These are phyloP conservation scores for Ophiosphaerella narmari DNA, from an alignment of 2,329 filamentous ascomycete species.

Conservation along the genomic window DNA sequence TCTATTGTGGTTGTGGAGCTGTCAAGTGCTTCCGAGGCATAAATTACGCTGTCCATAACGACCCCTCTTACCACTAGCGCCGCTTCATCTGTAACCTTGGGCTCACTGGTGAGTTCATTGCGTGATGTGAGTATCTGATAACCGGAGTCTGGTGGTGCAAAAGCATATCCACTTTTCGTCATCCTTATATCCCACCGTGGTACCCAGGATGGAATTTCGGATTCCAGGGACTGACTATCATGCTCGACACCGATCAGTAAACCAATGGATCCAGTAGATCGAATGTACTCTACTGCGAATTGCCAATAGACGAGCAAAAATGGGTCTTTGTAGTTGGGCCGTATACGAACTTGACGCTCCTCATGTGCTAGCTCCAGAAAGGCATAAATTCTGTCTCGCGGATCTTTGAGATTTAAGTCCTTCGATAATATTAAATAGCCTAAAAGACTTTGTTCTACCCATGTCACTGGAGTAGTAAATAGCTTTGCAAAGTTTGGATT, in stretches of 20 bases:
- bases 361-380: constrained; percentile 11
- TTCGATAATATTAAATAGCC: constrained; percentile 14
- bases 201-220: constrained; percentile 7
- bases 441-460: constrained; percentile 5
- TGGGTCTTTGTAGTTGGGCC: constrained; percentile 11
- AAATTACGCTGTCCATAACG: neutral
- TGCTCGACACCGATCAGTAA: constrained; percentile 11
- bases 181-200: constrained; percentile 12
- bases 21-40: neutral
- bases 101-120: neutral
- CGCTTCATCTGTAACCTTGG: neutral
- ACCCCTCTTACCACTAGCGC: neutral
- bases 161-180: constrained; percentile 2
- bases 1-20: neutral
- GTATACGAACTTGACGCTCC: neutral
- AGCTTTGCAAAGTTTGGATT: constrained; percentile 2
- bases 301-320: constrained; percentile 10
- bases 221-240: neutral
- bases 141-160: constrained; percentile 5
- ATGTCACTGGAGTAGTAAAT: constrained; percentile 1
- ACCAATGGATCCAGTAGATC: neutral
- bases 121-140: constrained; percentile 2
- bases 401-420: constrained; percentile 4
- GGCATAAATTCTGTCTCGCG: constrained; percentile 13
- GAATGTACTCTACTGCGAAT: constrained; percentile 9